Evolutionary conservation across 2,329 filamentous ascomycete genomes (phyloP).

Genomic region (Neofusicoccum umdonicola): DNA sequence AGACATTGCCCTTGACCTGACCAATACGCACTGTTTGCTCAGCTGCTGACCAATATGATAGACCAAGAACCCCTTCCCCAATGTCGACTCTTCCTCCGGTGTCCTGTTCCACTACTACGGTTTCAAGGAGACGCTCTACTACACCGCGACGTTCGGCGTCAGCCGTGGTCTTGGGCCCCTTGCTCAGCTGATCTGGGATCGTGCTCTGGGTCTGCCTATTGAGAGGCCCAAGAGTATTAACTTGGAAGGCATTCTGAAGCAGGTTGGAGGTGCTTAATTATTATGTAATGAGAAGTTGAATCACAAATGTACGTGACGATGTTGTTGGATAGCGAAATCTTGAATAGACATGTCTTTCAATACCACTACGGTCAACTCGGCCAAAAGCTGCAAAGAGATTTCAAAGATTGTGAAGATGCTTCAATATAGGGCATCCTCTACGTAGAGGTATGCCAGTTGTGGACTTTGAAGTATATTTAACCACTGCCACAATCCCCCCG

Average conservation of each 20-base stretch:
- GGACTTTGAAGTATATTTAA: too few relatives aligned
- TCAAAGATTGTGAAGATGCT: too few relatives aligned
- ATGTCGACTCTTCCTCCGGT: slow-evolving; percentile 90
- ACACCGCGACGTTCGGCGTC: slow-evolving; percentile 72
- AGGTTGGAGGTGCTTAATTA: slow-evolving; percentile 27
- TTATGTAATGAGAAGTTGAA: background rate
- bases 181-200: slow-evolving; percentile 94
- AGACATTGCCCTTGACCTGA: background rate
- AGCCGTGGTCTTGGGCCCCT: slow-evolving; percentile 76
- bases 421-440: too few relatives aligned
- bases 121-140: slow-evolving; percentile 96
- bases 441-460: too few relatives aligned
- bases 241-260: slow-evolving; percentile 76
- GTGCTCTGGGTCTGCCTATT: slow-evolving; percentile 88
- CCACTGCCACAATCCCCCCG: too few relatives aligned
- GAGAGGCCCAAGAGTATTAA: slow-evolving; percentile 98
- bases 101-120: slow-evolving; percentile 98
- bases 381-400: too few relatives aligned
- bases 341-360: too few relatives aligned
- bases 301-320: too few relatives aligned
- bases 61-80: slow-evolving; percentile 97
- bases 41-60: slow-evolving; percentile 24
- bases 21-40: background rate
- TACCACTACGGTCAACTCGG: too few relatives aligned
- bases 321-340: too few relatives aligned